A percentile compares a stretch with the other conserved stretches of the same genome.
Evolutionary conservation across 2,329 filamentous ascomycete genomes (phyloP).

Genomic region (Exophiala xenobiotica): DNA sequence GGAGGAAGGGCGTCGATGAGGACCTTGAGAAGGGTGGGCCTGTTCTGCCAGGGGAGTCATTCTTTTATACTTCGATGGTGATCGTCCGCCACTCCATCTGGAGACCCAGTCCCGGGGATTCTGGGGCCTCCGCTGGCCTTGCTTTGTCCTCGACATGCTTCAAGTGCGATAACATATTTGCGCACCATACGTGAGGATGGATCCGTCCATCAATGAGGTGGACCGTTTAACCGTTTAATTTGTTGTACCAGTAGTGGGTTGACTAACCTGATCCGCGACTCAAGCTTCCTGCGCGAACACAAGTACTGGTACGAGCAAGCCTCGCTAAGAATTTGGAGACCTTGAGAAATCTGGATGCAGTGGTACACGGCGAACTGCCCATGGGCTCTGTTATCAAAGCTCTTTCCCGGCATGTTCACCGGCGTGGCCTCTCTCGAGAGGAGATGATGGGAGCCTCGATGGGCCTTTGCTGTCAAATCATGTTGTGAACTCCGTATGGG

Average conservation of each 20-base stretch:
- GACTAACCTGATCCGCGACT: not conserved
- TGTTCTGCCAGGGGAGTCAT: too few species aligned
- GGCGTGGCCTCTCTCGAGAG: not conserved
- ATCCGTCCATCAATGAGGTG: not conserved
- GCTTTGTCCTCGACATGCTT: too few species aligned
- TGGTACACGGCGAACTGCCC: too few species aligned
- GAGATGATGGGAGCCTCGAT: too few species aligned
- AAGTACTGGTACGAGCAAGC: not conserved
- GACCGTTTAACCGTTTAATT: not conserved
- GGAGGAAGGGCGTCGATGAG: not conserved
- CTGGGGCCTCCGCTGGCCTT: not conserved
- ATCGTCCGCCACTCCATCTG: not conserved
- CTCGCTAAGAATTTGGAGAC: not conserved
- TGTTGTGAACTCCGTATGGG: not conserved
- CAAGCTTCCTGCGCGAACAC: too few species aligned
- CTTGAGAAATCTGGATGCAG: too few species aligned
- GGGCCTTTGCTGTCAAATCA: not conserved
- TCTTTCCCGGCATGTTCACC: not conserved
- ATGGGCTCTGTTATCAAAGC: not conserved
- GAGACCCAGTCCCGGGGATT: slow-evolving; percentile 2
- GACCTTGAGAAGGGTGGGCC: not conserved
- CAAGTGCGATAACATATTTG: too few species aligned
- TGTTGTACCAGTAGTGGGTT: too few species aligned
- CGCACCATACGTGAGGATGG: too few species aligned
- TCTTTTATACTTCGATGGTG: slow-evolving; percentile 1